These are phyloP conservation scores for Hypoxylon intermedium DNA, from an alignment of 495 filamentous ascomycete genomes.

Conservation along the genomic window DNA sequence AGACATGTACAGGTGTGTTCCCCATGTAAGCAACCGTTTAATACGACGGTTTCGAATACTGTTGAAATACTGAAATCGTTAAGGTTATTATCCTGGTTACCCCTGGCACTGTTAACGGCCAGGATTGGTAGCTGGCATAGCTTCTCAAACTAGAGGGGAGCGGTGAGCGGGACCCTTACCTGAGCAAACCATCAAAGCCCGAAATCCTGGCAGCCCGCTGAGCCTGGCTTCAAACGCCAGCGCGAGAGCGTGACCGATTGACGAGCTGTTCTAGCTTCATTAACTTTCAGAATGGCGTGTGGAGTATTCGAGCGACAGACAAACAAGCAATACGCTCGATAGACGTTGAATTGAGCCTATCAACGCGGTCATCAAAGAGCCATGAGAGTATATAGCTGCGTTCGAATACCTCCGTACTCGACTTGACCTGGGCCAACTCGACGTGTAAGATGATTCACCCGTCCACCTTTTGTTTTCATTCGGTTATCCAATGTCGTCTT, in stretches of 20 bases:
- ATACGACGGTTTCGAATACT: conserved; percentile 19
- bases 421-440: conserved; percentile 20
- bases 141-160: conserved; percentile 26
- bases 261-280: conserved; percentile 14
- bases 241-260: conserved; percentile 21
- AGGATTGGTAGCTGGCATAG: conserved; percentile 34
- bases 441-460: conserved; percentile 33
- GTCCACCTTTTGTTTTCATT: conserved; percentile 22
- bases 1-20: not conserved
- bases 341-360: no score
- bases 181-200: conserved; percentile 24
- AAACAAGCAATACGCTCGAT: no score
- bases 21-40: conserved; percentile 15
- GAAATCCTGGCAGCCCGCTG: no score
- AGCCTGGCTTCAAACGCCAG: conserved; percentile 18
- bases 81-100: conserved; percentile 16
- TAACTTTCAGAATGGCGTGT: conserved; percentile 25
- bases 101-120: conserved; percentile 25
- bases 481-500: conserved; percentile 35
- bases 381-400: conserved; percentile 13
- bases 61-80: conserved; percentile 18
- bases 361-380: no score
- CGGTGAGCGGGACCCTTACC: conserved; percentile 36
- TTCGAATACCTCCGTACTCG: conserved; percentile 11
- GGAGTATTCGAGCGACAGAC: conserved; percentile 35